Evolutionary conservation across 2,329 filamentous ascomycete species (phyloP).

Genomic region (Daldinia eschscholtzii): DNA sequence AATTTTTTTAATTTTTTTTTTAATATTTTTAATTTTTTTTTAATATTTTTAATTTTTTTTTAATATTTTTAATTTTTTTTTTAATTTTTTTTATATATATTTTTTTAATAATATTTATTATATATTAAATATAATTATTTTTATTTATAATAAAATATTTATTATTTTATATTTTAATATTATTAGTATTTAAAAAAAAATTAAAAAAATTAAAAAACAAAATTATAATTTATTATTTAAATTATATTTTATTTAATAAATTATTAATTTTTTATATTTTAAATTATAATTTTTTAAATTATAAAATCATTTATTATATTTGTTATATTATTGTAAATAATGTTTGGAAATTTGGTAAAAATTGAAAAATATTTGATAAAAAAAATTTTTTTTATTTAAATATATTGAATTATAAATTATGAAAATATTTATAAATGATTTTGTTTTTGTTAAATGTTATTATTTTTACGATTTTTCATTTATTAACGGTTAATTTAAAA

Average conservation of each 20-base stretch:
- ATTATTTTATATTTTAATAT: constrained; percentile 6
- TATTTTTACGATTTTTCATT: too few species aligned
- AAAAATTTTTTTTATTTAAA: too few species aligned
- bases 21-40: neutral
- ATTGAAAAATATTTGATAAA: too few species aligned
- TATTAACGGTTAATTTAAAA: too few species aligned
- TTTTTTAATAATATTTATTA: neutral
- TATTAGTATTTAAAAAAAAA: constrained; percentile 4
- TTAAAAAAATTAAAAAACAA: neutral
- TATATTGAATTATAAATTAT: too few species aligned
- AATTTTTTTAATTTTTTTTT: too few species aligned
- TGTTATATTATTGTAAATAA: constrained; percentile 1
- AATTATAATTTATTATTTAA: too few species aligned
- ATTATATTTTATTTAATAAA: too few species aligned
- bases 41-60: neutral
- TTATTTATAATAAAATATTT: neutral
- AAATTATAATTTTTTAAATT: constrained; percentile 3
- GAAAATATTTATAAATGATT: too few species aligned
- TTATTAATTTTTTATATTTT: constrained; percentile 3
- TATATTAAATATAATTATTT: neutral
- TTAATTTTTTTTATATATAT: neutral
- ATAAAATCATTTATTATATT: constrained; percentile 3
- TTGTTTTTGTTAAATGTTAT: too few species aligned
- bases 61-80: neutral
- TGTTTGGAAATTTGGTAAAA: neutral